Percentiles rank a stretch among this genome's conserved stretches.
phyloP scores from a whole-genome alignment of 1,139 yeast species.

The Debaryomycetaceae sp. region DNA sequence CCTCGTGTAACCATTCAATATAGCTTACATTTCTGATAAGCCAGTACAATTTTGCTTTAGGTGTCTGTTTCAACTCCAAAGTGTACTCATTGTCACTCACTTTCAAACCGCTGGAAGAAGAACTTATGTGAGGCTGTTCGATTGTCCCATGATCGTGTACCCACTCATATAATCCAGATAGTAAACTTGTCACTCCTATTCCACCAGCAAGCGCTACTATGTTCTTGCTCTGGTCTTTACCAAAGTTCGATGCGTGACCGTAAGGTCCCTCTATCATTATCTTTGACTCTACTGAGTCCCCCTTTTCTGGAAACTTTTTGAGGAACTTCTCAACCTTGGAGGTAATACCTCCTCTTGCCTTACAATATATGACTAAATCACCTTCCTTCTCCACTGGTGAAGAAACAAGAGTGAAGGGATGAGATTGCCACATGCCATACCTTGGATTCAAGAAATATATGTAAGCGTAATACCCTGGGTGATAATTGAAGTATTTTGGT shows the following conservation, averaged over 20 bases:
- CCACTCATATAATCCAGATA: not conserved
- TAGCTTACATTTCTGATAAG: slow-evolving; percentile 1
- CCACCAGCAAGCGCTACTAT: not conserved
- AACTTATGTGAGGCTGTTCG: not conserved
- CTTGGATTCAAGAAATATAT: slow-evolving; percentile 10
- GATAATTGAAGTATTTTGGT: slow-evolving; percentile 7
- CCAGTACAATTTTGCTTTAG: slow-evolving; percentile 2
- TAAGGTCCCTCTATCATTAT: slow-evolving; percentile 4
- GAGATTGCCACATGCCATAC: slow-evolving; percentile 15
- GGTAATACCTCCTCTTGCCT: slow-evolving; percentile 16
- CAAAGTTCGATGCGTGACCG: not conserved
- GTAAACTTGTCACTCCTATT: not conserved
- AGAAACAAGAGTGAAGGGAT: slow-evolving; percentile 18
- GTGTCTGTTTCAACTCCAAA: not conserved
- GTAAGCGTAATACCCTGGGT: slow-evolving; percentile 15
- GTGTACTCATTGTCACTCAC: not conserved
- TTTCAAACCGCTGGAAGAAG: not conserved
- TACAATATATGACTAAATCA: slow-evolving; percentile 12
- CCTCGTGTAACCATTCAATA: slow-evolving; percentile 4
- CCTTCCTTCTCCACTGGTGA: slow-evolving; percentile 4
- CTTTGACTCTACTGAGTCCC: not conserved
- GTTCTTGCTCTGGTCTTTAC: not conserved
- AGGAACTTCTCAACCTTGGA: slow-evolving; percentile 3
- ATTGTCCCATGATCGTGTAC: not conserved
- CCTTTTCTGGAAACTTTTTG: not conserved